Evolutionary conservation across 2,329 filamentous ascomycete species (phyloP).

Genomic region (Colletotrichum lini): DNA sequence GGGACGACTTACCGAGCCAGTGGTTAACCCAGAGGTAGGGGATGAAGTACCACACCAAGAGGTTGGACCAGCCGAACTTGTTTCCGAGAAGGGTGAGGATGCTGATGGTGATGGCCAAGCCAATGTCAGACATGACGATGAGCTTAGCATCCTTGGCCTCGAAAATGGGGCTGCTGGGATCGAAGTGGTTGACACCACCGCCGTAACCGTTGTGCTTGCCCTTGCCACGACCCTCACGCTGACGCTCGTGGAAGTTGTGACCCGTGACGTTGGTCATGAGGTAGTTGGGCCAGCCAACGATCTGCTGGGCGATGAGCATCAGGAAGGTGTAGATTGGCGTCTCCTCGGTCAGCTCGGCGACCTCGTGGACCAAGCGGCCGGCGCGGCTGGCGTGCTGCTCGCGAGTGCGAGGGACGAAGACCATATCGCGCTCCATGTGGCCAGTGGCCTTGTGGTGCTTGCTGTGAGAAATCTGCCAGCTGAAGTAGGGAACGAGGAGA

Average conservation of each 20-base stretch:
- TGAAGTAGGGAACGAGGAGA: conserved; percentile 96
- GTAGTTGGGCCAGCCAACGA: conserved; percentile 95
- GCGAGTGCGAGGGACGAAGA: conserved; percentile 95
- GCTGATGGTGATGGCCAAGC: conserved; percentile 74
- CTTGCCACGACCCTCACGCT: conserved; percentile 92
- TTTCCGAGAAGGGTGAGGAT: conserved; percentile 79
- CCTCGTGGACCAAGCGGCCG: conserved; percentile 82
- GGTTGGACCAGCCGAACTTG: conserved; percentile 86
- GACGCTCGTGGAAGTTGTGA: conserved; percentile 93
- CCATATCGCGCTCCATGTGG: conserved; percentile 98
- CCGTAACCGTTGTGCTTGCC: conserved; percentile 90
- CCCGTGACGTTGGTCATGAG: conserved; percentile 93
- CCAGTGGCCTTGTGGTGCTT: conserved; percentile 99
- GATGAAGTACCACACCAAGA: conserved; percentile 94
- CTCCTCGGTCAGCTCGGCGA: conserved; percentile 93
- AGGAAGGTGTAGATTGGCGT: conserved; percentile 86
- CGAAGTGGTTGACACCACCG: conserved; percentile 94
- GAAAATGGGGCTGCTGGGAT: conserved; percentile 88
- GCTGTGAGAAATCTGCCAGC: conserved; percentile 99
- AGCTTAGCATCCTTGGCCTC: conserved; percentile 92
- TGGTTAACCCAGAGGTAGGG: conserved; percentile 99
- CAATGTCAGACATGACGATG: conserved; percentile 89
- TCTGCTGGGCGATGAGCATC: conserved; percentile 85
- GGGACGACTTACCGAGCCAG: conserved; percentile 86
- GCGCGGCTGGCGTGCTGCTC: conserved; percentile 83